A percentile compares a stretch with the other conserved stretches of the same genome.
Evolutionary conservation across 2,329 filamentous ascomycete genomes (phyloP).

Genomic region (Thielaviopsis populi): DNA sequence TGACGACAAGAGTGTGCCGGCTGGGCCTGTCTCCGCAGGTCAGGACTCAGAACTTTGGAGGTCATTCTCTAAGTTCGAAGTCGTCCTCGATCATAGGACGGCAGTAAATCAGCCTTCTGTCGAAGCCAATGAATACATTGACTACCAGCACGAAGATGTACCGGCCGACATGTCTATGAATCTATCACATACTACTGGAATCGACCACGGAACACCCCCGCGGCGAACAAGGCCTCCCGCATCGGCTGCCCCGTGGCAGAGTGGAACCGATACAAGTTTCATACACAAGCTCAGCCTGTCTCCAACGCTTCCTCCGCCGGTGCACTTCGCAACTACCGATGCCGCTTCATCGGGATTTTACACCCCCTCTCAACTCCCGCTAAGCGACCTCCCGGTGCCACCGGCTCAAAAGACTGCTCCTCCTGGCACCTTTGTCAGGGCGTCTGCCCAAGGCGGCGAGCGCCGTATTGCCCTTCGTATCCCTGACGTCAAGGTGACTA

Average conservation of each 20-base stretch:
- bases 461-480: neutral
- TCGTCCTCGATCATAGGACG: neutral
- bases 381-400: neutral
- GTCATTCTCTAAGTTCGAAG: neutral
- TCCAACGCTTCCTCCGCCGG: neutral
- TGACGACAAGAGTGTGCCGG: neutral
- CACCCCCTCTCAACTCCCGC: neutral
- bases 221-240: neutral
- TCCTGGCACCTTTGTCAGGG: no score
- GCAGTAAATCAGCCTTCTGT: neutral
- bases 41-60: neutral
- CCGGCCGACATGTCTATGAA: neutral
- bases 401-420: neutral
- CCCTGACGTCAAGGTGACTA: neutral
- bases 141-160: neutral
- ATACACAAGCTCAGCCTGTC: neutral
- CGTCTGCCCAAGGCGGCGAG: no score
- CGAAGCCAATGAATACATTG: neutral
- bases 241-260: neutral
- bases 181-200: neutral
- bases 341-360: neutral
- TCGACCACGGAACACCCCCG: conserved; percentile 13
- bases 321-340: neutral
- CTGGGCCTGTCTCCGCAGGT: neutral
- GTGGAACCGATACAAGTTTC: neutral